Evolutionary conservation across 2,329 filamentous ascomycete species (phyloP).

Genomic region (Neospermospora avenae): DNA sequence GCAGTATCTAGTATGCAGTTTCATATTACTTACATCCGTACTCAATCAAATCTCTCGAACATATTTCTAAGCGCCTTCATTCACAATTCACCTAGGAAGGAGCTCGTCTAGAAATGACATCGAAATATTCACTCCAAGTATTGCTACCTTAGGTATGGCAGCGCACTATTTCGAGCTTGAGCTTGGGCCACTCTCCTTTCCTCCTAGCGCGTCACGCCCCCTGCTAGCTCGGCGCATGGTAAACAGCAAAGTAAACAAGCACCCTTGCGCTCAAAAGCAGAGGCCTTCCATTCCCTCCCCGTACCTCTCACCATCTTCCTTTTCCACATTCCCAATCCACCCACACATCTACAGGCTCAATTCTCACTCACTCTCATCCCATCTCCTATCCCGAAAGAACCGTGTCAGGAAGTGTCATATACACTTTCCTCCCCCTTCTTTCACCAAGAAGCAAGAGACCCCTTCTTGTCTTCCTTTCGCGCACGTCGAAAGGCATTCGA

Average conservation of each 20-base stretch:
- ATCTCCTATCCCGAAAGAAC: constrained; percentile 13
- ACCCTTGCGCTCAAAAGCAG: constrained; percentile 3
- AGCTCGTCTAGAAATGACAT: no score
- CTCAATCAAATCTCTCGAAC: not conserved
- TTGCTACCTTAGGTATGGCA: no score
- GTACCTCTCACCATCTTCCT: not conserved
- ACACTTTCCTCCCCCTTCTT: constrained; percentile 42
- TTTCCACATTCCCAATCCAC: not conserved
- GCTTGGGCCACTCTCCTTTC: constrained; percentile 3
- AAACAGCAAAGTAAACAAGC: constrained; percentile 9
- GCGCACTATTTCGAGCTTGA: not conserved
- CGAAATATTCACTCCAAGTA: no score
- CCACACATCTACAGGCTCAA: not conserved
- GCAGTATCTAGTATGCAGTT: no score
- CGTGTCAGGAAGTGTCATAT: constrained; percentile 31
- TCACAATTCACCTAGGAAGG: not conserved
- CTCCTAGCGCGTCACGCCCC: not conserved
- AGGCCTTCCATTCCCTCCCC: constrained; percentile 4
- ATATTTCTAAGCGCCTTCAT: not conserved
- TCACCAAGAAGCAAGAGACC: constrained; percentile 60
- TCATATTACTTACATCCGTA: not conserved
- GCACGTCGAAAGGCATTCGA: constrained; percentile 61
- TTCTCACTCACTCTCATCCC: not conserved
- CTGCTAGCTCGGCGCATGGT: not conserved
- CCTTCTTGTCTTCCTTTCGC: constrained; percentile 68